phyloP scores from a whole-genome alignment of 108 stramenopile genomes.

The Skeletonema grethae region DNA sequence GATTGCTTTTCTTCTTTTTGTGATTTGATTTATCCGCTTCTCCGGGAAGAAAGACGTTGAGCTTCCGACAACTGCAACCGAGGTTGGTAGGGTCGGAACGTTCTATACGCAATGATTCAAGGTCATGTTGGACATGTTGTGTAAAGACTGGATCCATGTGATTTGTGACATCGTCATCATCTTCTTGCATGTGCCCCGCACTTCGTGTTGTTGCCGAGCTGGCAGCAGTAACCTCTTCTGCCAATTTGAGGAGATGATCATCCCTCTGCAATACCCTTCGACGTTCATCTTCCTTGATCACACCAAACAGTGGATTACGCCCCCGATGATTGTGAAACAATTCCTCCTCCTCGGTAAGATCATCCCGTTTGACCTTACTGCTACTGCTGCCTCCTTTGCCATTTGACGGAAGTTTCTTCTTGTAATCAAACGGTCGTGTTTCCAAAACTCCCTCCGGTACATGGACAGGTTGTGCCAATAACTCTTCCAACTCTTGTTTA shows the following conservation, averaged over 20 bases:
- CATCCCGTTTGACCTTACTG: neutral
- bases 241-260: slow-evolving; percentile 30
- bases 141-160: slow-evolving; percentile 25
- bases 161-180: slow-evolving; percentile 1
- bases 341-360: slow-evolving; percentile 40
- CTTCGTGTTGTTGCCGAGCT: neutral
- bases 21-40: slow-evolving; percentile 53
- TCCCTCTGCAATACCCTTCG: slow-evolving; percentile 37
- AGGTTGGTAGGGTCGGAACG: slow-evolving; percentile 56
- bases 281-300: slow-evolving; percentile 36
- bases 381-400: too few relatives aligned
- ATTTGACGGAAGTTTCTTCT: slow-evolving; percentile 22
- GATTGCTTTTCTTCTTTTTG: slow-evolving; percentile 70
- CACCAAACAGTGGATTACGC: slow-evolving; percentile 43
- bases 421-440: slow-evolving; percentile 84
- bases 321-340: slow-evolving; percentile 32
- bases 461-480: slow-evolving; percentile 31
- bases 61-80: slow-evolving; percentile 83
- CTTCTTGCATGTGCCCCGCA: neutral
- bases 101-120: slow-evolving; percentile 74
- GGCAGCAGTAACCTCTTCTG: slow-evolving; percentile 1
- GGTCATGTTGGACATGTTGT: slow-evolving; percentile 74
- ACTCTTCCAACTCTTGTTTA: slow-evolving; percentile 29
- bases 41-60: slow-evolving; percentile 65
- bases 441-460: slow-evolving; percentile 52